Percentiles rank a stretch among this genome's conserved stretches.
These are phyloP conservation scores for Ilyonectria destructans DNA, from an alignment of 2,329 filamentous ascomycete genomes.

Conservation along the genomic window DNA sequence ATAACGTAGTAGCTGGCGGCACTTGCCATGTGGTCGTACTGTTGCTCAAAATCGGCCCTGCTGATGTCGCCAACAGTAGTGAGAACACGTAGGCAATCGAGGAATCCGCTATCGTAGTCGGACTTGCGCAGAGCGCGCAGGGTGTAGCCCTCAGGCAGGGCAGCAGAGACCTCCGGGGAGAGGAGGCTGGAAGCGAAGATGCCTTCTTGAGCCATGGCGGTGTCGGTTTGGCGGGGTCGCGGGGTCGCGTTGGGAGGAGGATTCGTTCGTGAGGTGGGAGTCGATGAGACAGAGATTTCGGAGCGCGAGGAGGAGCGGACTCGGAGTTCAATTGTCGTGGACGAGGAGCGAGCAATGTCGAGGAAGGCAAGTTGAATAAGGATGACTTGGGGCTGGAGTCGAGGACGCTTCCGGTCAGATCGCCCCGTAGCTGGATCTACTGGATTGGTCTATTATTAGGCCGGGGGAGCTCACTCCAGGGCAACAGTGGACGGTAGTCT, in stretches of 20 bases:
- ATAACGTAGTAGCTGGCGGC: conserved; percentile 89
- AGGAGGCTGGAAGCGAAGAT: conserved; percentile 87
- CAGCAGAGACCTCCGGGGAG: conserved; percentile 79
- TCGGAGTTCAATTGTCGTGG: conserved; percentile 14
- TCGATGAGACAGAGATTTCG: not conserved
- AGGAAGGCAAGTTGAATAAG: conserved; percentile 5
- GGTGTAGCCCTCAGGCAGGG: conserved; percentile 85
- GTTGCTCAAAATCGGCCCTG: conserved; percentile 81
- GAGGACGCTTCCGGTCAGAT: conserved; percentile 13
- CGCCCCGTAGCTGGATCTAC: conserved; percentile 5
- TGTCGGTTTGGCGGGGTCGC: conserved; percentile 44
- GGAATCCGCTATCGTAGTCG: conserved; percentile 87
- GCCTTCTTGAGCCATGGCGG: conserved; percentile 61
- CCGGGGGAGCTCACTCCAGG: conserved; percentile 11
- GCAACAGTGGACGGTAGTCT: conserved; percentile 11
- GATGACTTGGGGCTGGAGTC: conserved; percentile 2
- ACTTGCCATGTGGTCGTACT: conserved; percentile 86
- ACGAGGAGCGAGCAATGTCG: not conserved
- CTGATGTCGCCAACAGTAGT: conserved; percentile 93
- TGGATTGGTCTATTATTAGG: conserved; percentile 29
- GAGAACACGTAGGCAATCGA: conserved; percentile 91
- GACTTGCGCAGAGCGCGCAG: conserved; percentile 84
- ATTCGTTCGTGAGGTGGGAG: conserved; percentile 23
- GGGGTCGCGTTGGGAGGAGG: conserved; percentile 30
- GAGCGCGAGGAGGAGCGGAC: not conserved